A percentile compares a stretch with the other conserved stretches of the same genome.
These are phyloP conservation scores for Apiosordaria backusii DNA, from an alignment of 495 filamentous ascomycete genomes.

Conservation along the genomic window DNA sequence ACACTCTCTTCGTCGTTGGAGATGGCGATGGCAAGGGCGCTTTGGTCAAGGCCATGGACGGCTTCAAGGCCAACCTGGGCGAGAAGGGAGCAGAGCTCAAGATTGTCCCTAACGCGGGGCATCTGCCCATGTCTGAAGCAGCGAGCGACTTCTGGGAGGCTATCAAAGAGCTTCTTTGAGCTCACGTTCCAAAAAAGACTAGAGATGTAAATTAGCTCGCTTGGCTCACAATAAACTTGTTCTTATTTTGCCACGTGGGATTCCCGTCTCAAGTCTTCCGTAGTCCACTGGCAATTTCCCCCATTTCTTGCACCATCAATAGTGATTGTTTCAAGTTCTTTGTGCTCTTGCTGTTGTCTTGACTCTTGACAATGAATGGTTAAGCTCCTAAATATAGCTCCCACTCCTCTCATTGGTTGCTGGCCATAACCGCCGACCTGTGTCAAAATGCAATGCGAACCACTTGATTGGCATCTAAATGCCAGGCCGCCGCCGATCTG, in stretches of 20 bases:
- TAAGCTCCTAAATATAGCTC: neutral
- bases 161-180: slow-evolving; percentile 53
- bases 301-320: no score
- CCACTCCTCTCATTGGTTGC: neutral
- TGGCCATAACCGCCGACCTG: neutral
- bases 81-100: slow-evolving; percentile 50
- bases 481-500: neutral
- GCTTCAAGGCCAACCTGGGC: slow-evolving; percentile 58
- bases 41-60: slow-evolving; percentile 70
- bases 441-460: neutral
- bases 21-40: slow-evolving; percentile 64
- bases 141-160: slow-evolving; percentile 61
- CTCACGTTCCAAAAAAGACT: neutral
- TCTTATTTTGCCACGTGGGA: no score
- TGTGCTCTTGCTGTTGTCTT: no score
- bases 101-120: slow-evolving; percentile 63
- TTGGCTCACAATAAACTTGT: neutral
- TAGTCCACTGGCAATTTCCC: no score
- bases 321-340: no score
- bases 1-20: slow-evolving; percentile 65
- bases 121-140: slow-evolving; percentile 81
- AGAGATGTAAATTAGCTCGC: neutral
- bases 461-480: neutral
- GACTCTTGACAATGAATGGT: neutral
- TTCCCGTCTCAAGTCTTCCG: no score